phyloP scores from a whole-genome alignment of 768 basidiomycete species.

The Epithele typhae region DNA sequence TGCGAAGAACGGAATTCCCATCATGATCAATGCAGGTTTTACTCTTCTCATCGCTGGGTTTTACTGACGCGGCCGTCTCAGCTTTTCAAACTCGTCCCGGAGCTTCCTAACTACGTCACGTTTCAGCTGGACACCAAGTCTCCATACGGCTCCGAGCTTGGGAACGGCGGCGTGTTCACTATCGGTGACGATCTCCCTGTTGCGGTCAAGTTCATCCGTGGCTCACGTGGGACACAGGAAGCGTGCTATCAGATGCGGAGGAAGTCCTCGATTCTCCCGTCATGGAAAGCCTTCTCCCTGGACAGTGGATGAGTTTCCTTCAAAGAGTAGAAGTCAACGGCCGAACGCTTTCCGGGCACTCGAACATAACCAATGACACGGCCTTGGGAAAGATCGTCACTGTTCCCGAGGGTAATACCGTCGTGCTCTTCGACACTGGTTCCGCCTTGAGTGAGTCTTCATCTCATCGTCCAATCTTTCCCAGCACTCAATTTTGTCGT shows the following conservation, averaged over 20 bases:
- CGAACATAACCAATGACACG: not conserved
- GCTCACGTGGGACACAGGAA: too few relatives aligned
- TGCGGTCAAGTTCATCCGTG: too few relatives aligned
- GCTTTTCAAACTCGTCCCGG: constrained; percentile 4
- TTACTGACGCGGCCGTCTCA: too few relatives aligned
- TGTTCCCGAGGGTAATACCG: not conserved
- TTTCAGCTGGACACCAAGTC: too few relatives aligned
- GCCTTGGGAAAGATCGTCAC: not conserved
- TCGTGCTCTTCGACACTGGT: constrained; percentile 16
- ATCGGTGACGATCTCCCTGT: too few relatives aligned
- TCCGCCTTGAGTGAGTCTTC: constrained; percentile 8
- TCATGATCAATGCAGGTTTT: too few relatives aligned
- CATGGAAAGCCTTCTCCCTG: not conserved
- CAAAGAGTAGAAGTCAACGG: constrained; percentile 18
- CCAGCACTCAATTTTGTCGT: too few relatives aligned
- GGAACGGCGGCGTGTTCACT: too few relatives aligned
- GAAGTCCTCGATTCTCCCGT: constrained; percentile 2
- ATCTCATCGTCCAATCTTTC: too few relatives aligned
- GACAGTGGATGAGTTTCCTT: constrained; percentile 9
- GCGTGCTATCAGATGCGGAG: constrained; percentile 4
- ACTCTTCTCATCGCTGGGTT: too few relatives aligned
- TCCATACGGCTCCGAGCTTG: too few relatives aligned
- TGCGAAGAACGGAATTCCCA: too few relatives aligned
- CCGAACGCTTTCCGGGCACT: constrained; percentile 1
- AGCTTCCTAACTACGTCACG: constrained; percentile 6